Percentiles rank a stretch among this genome's conserved stretches.
Conservation (phyloP, 345 rosid species). For the Aquilaria sinensis region DNA sequence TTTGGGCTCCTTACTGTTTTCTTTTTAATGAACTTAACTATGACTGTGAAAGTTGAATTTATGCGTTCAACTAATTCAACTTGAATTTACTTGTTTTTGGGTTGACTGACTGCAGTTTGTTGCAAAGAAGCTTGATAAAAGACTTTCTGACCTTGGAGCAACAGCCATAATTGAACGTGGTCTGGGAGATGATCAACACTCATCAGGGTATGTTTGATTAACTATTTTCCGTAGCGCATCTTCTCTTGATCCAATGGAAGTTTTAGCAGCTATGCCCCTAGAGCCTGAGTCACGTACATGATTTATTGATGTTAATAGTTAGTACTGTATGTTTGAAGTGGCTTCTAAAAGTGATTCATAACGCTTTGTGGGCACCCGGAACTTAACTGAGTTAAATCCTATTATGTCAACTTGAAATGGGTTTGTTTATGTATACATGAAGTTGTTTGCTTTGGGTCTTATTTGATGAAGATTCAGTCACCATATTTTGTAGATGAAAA, state of each 20-base stretch:
- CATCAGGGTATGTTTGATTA: slow-evolving; percentile 75
- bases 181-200: slow-evolving; percentile 95
- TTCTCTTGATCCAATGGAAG: not conserved
- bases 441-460: too few relatives aligned
- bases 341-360: too few relatives aligned
- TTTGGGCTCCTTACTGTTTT: too few relatives aligned
- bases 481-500: too few relatives aligned
- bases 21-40: too few relatives aligned
- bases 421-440: too few relatives aligned
- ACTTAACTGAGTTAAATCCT: too few relatives aligned
- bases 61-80: too few relatives aligned
- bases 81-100: slow-evolving; percentile 10
- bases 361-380: too few relatives aligned
- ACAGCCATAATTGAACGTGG: slow-evolving; percentile 63
- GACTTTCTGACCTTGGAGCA: slow-evolving; percentile 85
- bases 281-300: not conserved
- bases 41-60: too few relatives aligned
- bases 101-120: slow-evolving; percentile 62
- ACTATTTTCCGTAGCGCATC: not conserved
- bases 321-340: not conserved
- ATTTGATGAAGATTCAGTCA: too few relatives aligned
- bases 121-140: slow-evolving; percentile 91
- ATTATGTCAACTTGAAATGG: too few relatives aligned
- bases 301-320: not conserved
- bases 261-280: not conserved